phyloP scores from a whole-genome alignment of 805 yeast genomes.

The Lachancea kluyveri region DNA sequence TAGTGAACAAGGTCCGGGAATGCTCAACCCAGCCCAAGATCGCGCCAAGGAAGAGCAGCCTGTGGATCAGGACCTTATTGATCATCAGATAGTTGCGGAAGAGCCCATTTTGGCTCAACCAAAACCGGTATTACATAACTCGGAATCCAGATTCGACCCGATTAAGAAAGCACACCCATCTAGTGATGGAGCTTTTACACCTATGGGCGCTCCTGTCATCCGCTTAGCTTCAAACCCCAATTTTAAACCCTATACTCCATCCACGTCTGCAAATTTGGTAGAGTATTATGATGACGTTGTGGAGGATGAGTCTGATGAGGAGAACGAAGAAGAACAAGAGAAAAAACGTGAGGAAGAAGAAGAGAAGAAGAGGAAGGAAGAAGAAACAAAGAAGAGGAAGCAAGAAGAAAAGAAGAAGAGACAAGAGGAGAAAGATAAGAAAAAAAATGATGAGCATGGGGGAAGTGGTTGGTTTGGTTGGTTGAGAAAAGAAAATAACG shows the following conservation, averaged over 20 bases:
- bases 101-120: too few relatives aligned
- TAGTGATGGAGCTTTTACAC: conserved; percentile 19
- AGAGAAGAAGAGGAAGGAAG: conserved; percentile 13
- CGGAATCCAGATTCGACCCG: conserved; percentile 19
- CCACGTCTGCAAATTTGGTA: conserved; percentile 18
- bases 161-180: conserved; percentile 17
- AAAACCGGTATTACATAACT: too few relatives aligned
- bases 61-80: neutral
- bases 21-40: too few relatives aligned
- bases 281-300: conserved; percentile 45
- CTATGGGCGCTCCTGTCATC: conserved; percentile 20
- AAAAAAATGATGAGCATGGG: conserved; percentile 10
- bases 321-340: conserved; percentile 20
- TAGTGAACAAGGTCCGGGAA: too few relatives aligned
- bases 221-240: conserved; percentile 19
- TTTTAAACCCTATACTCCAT: conserved; percentile 16
- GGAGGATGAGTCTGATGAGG: conserved; percentile 39
- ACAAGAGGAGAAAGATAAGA: conserved; percentile 17
- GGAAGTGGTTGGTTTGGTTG: conserved; percentile 51
- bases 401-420: conserved; percentile 14
- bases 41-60: neutral
- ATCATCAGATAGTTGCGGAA: too few relatives aligned
- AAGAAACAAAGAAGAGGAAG: conserved; percentile 21
- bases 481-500: conserved; percentile 54
- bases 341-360: conserved; percentile 22